Base-by-base conservation (phyloP, 2,329 filamentous ascomycete genomes). In the Bipolaris victoriae region DNA sequence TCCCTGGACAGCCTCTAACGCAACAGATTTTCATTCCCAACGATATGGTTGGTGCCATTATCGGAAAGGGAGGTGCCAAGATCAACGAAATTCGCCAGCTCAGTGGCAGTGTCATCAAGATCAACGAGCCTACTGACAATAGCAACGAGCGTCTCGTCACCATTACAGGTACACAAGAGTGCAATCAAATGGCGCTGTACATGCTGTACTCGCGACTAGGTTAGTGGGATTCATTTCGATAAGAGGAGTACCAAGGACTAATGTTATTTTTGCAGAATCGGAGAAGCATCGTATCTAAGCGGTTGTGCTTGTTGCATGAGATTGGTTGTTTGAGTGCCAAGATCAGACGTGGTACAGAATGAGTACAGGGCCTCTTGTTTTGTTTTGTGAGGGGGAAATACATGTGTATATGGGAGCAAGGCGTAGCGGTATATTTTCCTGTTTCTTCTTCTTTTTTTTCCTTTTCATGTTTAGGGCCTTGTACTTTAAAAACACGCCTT, bases 11-110 rank as follows among this genome's bases (percentile, higher is more conserved):
- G 54, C 92, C 93, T 49, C 83, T 98, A 72, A 99, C 95, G 3
- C 95, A 99, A 79, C 95, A 99, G 79, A 99, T 99, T 66, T 99
- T 90, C 80, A 99, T 99, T 69, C 95, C 95, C 57, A 99, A 99
- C 75, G 95, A 99, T 73, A 98, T 99, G 95, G 95, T 99, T 52
- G 95, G 95, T 62, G 95, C 95, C 54, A 99, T 99, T 71, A 99
- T 99, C 69, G 95, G 95, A 72, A 99, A 99, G 81, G 95, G 95
- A 61, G 95, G 95, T 64, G 91, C 92, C 54, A 99, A 99, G 86
- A 99, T 99, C 84, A 99, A 99, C 75, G 95, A 99, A 80, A 99
- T 99, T 65, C 88, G 95, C 67, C 92, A 97, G 77, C 88, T 99
- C 69, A 96, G 91, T 77, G 95, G 94, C 67, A 98, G 94, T 80